phyloP scores from a whole-genome alignment of 805 yeast genomes.

The Blastobotrys parvus region DNA sequence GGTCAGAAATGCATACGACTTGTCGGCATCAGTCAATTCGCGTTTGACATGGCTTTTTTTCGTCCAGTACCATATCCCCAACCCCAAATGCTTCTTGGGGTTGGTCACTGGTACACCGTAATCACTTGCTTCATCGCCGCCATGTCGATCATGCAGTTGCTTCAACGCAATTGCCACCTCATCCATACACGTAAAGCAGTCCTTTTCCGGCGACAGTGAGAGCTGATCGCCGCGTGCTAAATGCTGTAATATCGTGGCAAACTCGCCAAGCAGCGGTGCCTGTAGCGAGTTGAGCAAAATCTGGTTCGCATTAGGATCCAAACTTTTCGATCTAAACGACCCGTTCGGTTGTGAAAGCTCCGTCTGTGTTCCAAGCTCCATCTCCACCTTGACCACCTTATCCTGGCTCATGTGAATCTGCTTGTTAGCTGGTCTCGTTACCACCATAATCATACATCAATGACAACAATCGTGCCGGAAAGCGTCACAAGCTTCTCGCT shows the following conservation, averaged over 20 bases:
- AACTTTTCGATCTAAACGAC: constrained; percentile 21
- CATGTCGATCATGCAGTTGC: constrained; percentile 4
- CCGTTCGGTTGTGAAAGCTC: constrained; percentile 11
- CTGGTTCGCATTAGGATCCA: constrained; percentile 18
- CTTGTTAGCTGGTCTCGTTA: too few species aligned
- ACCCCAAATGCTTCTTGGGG: constrained; percentile 24
- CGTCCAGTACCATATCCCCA: constrained; percentile 27
- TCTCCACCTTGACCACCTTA: constrained; percentile 18
- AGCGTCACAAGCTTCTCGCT: constrained; percentile 29
- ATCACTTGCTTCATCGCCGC: constrained; percentile 5
- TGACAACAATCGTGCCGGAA: constrained; percentile 31
- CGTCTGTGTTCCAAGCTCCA: constrained; percentile 23
- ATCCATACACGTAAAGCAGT: constrained; percentile 29
- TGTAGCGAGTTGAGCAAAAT: constrained; percentile 22
- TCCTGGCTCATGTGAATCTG: constrained; percentile 16
- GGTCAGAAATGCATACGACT: constrained; percentile 17
- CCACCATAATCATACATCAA: too few species aligned
- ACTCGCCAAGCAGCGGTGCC: constrained; percentile 27
- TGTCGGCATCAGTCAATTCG: not conserved
- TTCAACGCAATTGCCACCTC: constrained; percentile 24
- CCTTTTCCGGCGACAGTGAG: constrained; percentile 25
- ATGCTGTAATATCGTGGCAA: constrained; percentile 25
- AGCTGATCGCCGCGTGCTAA: constrained; percentile 29
- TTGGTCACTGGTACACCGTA: constrained; percentile 28
- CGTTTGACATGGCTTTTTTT: constrained; percentile 1